These are phyloP conservation scores for Trametes hirsuta DNA, from an alignment of 1,284 basidiomycete species.

Conservation along the genomic window DNA sequence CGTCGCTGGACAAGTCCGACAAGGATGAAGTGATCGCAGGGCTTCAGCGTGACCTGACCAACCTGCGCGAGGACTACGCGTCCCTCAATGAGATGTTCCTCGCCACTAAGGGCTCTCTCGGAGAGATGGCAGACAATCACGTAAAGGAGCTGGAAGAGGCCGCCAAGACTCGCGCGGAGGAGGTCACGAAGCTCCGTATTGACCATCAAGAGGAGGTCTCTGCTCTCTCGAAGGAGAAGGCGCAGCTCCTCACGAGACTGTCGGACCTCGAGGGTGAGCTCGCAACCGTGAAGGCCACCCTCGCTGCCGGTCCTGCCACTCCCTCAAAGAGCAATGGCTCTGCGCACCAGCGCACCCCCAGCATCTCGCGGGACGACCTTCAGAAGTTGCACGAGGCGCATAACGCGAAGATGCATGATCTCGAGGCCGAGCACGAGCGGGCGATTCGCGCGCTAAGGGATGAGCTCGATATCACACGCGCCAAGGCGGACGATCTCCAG, in stretches of 20 bases:
- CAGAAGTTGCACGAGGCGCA: slow-evolving; percentile 78
- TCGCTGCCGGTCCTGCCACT: slow-evolving; percentile 48
- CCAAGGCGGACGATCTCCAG: slow-evolving; percentile 58
- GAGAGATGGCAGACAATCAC: slow-evolving; percentile 71
- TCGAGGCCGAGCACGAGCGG: slow-evolving; percentile 74
- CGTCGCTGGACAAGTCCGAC: slow-evolving; percentile 46
- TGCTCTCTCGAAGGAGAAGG: slow-evolving; percentile 57
- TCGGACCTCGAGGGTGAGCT: slow-evolving; percentile 78
- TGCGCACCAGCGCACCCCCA: slow-evolving; percentile 46
- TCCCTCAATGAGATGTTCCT: slow-evolving; percentile 61
- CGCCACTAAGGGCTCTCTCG: slow-evolving; percentile 70
- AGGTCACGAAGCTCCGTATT: slow-evolving; percentile 62
- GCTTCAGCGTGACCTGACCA: slow-evolving; percentile 60
- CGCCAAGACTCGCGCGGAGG: slow-evolving; percentile 68
- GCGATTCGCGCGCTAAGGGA: slow-evolving; percentile 57
- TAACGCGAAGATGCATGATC: slow-evolving; percentile 78
- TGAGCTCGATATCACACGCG: slow-evolving; percentile 62
- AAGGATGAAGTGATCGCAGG: slow-evolving; percentile 59
- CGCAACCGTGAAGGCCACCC: slow-evolving; percentile 59
- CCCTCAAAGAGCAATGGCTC: slow-evolving; percentile 60
- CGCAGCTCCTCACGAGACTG: slow-evolving; percentile 59
- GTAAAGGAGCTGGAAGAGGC: slow-evolving; percentile 70
- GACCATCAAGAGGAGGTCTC: slow-evolving; percentile 62
- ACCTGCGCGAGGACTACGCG: slow-evolving; percentile 63
- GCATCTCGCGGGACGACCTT: slow-evolving; percentile 73